These are phyloP conservation scores for Guillardia theta DNA, from an alignment of 78 protist species.

Conservation along the genomic window DNA sequence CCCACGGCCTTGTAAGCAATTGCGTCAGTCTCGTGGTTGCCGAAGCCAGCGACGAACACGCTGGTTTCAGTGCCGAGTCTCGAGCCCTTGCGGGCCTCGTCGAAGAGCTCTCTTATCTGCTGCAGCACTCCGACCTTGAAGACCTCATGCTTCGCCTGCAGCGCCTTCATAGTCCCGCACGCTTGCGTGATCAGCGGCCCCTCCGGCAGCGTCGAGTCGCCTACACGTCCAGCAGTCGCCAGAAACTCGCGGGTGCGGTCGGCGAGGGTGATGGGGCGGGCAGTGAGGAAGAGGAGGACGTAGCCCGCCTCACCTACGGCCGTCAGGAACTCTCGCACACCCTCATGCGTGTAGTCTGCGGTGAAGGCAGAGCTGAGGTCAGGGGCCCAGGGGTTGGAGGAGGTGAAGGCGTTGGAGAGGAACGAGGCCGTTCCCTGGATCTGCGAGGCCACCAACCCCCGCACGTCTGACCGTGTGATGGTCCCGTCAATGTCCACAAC, in stretches of 20 bases:
- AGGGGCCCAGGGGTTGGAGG: background rate
- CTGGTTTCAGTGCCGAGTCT: no score
- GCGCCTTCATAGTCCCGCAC: background rate
- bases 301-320: background rate
- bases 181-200: background rate
- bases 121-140: background rate
- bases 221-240: background rate
- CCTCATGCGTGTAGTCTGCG: constrained; percentile 32
- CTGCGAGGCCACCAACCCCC: background rate
- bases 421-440: background rate
- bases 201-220: background rate
- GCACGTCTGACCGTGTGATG: background rate
- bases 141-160: background rate
- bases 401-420: background rate
- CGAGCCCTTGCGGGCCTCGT: background rate
- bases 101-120: background rate
- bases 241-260: constrained; percentile 35
- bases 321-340: background rate
- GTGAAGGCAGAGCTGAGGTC: background rate
- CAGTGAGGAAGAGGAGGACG: background rate
- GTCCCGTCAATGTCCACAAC: constrained; percentile 24
- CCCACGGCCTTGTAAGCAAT: background rate
- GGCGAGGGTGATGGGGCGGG: constrained; percentile 25
- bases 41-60: constrained; percentile 1
- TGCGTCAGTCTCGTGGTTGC: background rate